Base-by-base conservation (phyloP, 2,329 filamentous ascomycete species). In the Neonectria hederae region DNA sequence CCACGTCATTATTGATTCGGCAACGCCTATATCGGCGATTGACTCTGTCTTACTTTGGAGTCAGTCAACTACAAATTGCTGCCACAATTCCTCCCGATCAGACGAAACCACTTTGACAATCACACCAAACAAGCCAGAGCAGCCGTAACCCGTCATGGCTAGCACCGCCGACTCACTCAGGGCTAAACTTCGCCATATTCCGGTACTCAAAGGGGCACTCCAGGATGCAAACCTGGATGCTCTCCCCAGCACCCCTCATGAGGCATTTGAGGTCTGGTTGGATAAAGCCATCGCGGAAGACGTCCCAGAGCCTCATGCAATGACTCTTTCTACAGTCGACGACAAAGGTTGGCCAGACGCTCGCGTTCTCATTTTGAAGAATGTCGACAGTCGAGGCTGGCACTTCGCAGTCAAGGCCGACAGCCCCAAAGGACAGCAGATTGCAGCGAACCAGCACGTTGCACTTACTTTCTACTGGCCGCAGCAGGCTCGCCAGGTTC, bases 401-500 rank as follows among this genome's bases (percentile, higher is more conserved):
- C 63, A 63, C 26, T 63, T 65, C 32, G 63, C 63, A 9, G 21
- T 66, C 46, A 66, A 60, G 14, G 45, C 48, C 11, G 46, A 48
- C 35, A 64, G 64, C 40, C 60, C 64, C 49, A 64, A 66, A 8
- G 64, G 64, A n/a, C 32, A 52, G 13, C 64, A 64, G 21, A 45
- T 66, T 28, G 30, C 32, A 8, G 17, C 17, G 7, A 65, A 55
- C 9, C 22, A 26, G 6, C 28, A 40, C 11, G 63, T 53, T 9
- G 63, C 63, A 5, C 42, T 65, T 11, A 63, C 59, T 4, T 65
- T 65, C 49, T 65, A 65, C 43, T 65, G 63, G 63, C 59, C 59
- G 5, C 28, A 63, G 32, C 49, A 51, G 14, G 59, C 35, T 30
- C 59, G 63, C 6, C 63, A 65, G 28, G n/a, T 65, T 38, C 59